Evolutionary conservation across 2,329 filamentous ascomycete genomes (phyloP), one percentile per base, ranked within the genome.

Genomic region (Plectosphaerella plurivora): DNA sequence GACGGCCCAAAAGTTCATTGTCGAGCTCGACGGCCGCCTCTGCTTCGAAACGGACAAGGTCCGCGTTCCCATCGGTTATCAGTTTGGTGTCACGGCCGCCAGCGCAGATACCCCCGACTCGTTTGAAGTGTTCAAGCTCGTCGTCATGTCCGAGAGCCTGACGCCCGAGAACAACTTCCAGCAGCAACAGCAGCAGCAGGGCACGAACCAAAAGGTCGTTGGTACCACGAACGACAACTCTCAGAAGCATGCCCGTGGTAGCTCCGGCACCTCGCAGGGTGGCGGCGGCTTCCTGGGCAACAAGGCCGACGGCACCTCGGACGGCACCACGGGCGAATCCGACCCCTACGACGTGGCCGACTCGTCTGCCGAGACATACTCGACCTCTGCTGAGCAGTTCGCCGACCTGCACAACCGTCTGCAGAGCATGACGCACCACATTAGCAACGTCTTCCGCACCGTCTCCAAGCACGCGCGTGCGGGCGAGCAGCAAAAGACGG

Each of bases 31-130:
- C 66, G 87, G 87, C 54, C 77, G 79, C 50, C 73, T 82, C 41
- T 99, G 94, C 75, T 97, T 99, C 73, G 83, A 90, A 65, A 93
- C 85, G 50, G 75, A 86, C 68, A 88, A 90, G 75, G 79, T 97
- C 63, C 77, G 76, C 55, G 79, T 99, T 22, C 94, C 93, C 3
- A 62, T 79, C 2, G 89, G 89, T 59, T 95, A 97, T 74, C 81
- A 82, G 66, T 89, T 96, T 59, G 94, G 94, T 61, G 74, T 99
- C 60, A 91, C 88, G 12, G 94, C 93, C 42, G 89, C 90, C 15
- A 93, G 90, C 3, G 89, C 90, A 28, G 93, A 97, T 60, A 92
- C 85, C 62, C 91, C 94, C 1, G 94, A 99, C 72, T 96, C 91
- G 5, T 96, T 97, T 63, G 94, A 99, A 71, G 70, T 96, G 59